Conservation (phyloP, 2,329 filamentous ascomycete genomes). For the Cladophialophora exuberans region DNA sequence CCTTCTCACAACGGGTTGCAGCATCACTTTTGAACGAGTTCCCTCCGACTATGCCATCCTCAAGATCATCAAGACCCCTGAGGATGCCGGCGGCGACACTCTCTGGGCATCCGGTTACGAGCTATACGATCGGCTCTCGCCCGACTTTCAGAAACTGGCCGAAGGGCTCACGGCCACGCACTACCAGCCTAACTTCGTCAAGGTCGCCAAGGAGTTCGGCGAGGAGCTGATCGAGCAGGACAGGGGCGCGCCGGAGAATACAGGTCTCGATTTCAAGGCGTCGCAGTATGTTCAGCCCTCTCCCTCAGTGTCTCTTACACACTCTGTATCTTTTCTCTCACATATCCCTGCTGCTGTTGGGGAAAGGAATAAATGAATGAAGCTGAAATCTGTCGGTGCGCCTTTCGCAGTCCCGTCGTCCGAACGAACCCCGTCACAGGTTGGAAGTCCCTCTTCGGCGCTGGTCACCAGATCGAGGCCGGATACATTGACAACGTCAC, state of each 20-base stretch:
- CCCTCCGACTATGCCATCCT: conserved; percentile 67
- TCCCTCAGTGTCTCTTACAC: conserved; percentile 32
- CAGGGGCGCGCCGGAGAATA: conserved; percentile 60
- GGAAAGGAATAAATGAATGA: not conserved
- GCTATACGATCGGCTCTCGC: conserved; percentile 62
- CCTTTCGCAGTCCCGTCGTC: conserved; percentile 54
- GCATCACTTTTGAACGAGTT: conserved; percentile 65
- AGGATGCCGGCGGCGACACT: conserved; percentile 58
- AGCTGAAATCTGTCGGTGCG: not conserved
- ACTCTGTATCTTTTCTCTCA: no score
- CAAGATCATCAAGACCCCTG: conserved; percentile 59
- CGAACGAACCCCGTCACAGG: conserved; percentile 67
- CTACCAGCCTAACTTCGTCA: conserved; percentile 38
- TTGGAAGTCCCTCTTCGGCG: conserved; percentile 57
- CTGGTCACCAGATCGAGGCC: conserved; percentile 37
- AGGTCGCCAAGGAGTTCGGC: conserved; percentile 38
- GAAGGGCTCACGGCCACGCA: conserved; percentile 45
- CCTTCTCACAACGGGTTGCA: conserved; percentile 35
- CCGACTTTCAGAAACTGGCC: conserved; percentile 53
- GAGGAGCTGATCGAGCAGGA: conserved; percentile 38
- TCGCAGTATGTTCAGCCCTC: conserved; percentile 48
- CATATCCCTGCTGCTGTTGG: not conserved
- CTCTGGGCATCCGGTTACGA: conserved; percentile 71
- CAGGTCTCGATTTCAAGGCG: conserved; percentile 55
- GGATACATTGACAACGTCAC: conserved; percentile 39